A percentile compares a stretch with the other conserved stretches of the same genome.
phyloP scores from a whole-genome alignment of 78 protist species.

The Dictyostelium capitatum region DNA sequence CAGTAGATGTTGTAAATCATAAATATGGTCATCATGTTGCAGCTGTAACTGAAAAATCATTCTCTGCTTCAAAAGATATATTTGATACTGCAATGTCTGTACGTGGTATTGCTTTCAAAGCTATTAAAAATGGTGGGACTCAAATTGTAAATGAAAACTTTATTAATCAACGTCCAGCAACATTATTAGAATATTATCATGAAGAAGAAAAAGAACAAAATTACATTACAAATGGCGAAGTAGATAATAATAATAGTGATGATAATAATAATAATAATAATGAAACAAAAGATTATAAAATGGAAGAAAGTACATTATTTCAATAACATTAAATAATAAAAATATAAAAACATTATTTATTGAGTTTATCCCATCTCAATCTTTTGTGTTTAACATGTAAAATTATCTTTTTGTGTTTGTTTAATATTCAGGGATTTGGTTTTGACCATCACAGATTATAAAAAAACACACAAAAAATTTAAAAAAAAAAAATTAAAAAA shows the following conservation, averaged over 20 bases:
- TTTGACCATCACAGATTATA: no score
- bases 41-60: slow-evolving; percentile 1
- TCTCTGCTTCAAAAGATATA: slow-evolving; percentile 24
- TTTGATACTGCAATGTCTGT: slow-evolving; percentile 45
- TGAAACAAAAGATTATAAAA: background rate
- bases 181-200: background rate
- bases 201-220: no score
- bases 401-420: no score
- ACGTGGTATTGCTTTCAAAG: slow-evolving; percentile 19
- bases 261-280: background rate
- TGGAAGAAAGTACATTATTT: background rate
- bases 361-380: no score
- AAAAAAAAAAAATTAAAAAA: no score
- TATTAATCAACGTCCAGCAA: background rate
- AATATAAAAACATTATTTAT: no score
- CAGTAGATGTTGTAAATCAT: slow-evolving; percentile 37
- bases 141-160: background rate
- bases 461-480: no score
- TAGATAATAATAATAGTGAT: background rate
- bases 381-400: no score
- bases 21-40: slow-evolving; percentile 68
- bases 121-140: slow-evolving; percentile 24
- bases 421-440: no score
- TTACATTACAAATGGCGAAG: no score
- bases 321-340: background rate